Evolutionary conservation across 768 basidiomycete genomes (phyloP), one percentile per base, ranked within the genome.

Genomic region (Glaciozyma antarctica): DNA sequence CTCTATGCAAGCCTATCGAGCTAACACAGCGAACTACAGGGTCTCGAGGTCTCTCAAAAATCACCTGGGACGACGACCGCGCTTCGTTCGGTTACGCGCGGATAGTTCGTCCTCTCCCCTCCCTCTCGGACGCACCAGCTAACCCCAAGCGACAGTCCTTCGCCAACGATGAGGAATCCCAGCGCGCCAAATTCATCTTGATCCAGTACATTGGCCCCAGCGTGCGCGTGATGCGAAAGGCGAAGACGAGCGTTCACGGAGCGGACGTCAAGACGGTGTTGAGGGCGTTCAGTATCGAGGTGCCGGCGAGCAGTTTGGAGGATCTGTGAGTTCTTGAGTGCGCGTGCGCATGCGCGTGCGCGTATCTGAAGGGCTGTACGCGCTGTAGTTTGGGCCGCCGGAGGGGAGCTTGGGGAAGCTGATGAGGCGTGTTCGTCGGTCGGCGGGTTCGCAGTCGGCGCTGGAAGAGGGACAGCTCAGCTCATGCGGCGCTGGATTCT

Each of bases 191-290:
- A 81, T 78, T 78, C 61, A 69, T 75, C 49, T 49, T 59, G 47
- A 49, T 59, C 22, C 66, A 77, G 73, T 81, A 90, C 80, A 90
- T 90, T 77, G 88, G 89, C 52, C 79, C 82, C 24, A 77, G 79
- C 49, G 88, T 89, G 78, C 91, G 90, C 79, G 82, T 92, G 68
- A 90, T 94, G 91, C 82, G 92, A 67, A 87, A 86, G 79, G 92
- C 86, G 51, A 93, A 90, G 85, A 88, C 88, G 74, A 16, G 38
- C 22, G 91, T 97, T 5, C 92, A 97, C 74, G 74, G 85, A 30
- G 87, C 88, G 69, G 86, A 90, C 78, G 90, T 95, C 77, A 94
- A 95, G 79, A 75, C 78, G 55, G 85, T 86, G 63, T 77, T 97
- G 72, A 82, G 84, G 43, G 72, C 79, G 65, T 92, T 81, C 78